Evolutionary conservation across 2,329 filamentous ascomycete genomes (phyloP).

Genomic region (Alternaria brassicae): DNA sequence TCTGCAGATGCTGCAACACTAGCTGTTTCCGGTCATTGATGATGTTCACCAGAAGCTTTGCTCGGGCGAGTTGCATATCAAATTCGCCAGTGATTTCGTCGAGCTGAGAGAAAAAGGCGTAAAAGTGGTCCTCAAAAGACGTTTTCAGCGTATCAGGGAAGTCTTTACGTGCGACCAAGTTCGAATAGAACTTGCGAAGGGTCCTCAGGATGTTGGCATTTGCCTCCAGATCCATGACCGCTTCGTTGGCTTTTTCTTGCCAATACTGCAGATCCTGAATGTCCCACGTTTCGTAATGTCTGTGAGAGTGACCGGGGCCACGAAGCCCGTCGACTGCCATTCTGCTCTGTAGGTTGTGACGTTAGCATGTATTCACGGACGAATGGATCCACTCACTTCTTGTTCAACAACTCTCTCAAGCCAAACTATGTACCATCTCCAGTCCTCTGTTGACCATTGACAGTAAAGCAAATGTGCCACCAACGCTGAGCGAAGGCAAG

Average conservation of each 20-base stretch:
- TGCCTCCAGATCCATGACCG: conserved; percentile 47
- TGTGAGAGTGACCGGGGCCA: conserved; percentile 16
- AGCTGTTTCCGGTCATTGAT: conserved; percentile 48
- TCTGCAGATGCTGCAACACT: conserved; percentile 37
- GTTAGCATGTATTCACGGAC: not conserved
- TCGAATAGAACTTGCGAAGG: conserved; percentile 27
- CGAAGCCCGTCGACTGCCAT: conserved; percentile 26
- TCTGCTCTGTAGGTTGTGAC: conserved; percentile 11
- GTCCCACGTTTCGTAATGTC: conserved; percentile 28
- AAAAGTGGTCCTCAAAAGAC: conserved; percentile 16
- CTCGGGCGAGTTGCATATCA: conserved; percentile 48
- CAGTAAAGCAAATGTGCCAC: conserved; percentile 50
- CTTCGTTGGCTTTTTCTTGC: conserved; percentile 49
- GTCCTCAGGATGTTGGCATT: conserved; percentile 50
- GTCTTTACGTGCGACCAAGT: conserved; percentile 19
- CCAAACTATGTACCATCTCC: conserved; percentile 53
- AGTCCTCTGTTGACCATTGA: conserved; percentile 54
- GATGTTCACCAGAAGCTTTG: conserved; percentile 45
- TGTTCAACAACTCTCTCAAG: conserved; percentile 48
- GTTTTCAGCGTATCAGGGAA: conserved; percentile 24
- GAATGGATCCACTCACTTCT: conserved; percentile 27
- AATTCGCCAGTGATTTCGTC: conserved; percentile 48
- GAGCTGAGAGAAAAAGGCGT: conserved; percentile 30
- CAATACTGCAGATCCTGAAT: conserved; percentile 48
- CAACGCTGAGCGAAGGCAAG: conserved; percentile 50